A percentile compares a stretch with the other conserved stretches of the same genome.
phyloP scores from a whole-genome alignment of 23 red algal genomes.

The Gracilaria vermiculophylla region DNA sequence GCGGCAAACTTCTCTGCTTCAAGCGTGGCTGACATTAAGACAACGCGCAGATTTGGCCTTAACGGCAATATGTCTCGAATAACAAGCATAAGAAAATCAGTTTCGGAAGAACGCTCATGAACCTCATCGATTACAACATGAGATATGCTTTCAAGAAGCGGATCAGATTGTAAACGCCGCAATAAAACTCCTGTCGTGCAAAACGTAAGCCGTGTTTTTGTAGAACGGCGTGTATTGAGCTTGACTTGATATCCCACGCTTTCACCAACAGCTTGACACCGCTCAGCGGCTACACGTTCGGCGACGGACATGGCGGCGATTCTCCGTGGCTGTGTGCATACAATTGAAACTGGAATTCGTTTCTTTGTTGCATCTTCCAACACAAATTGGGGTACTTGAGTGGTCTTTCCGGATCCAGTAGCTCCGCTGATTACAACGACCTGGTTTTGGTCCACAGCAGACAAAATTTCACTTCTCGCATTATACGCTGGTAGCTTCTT shows the following conservation, averaged over 20 bases:
- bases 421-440: slow-evolving; percentile 80
- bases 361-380: slow-evolving; percentile 67
- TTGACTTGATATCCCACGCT: slow-evolving; percentile 83
- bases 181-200: slow-evolving; percentile 81
- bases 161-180: slow-evolving; percentile 73
- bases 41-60: slow-evolving; percentile 33
- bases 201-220: slow-evolving; percentile 65
- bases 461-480: slow-evolving; percentile 43
- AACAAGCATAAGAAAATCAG: slow-evolving; percentile 79
- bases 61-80: slow-evolving; percentile 55
- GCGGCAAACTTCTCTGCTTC: slow-evolving; percentile 77
- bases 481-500: slow-evolving; percentile 23
- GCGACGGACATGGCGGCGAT: slow-evolving; percentile 96
- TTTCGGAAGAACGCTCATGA: slow-evolving; percentile 91
- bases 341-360: slow-evolving; percentile 34
- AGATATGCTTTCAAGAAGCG: slow-evolving; percentile 56
- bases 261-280: slow-evolving; percentile 68
- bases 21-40: slow-evolving; percentile 93
- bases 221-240: slow-evolving; percentile 38
- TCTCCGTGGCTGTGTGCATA: slow-evolving; percentile 86
- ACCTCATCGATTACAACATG: slow-evolving; percentile 96
- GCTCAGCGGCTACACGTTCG: slow-evolving; percentile 81
- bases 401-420: slow-evolving; percentile 97
- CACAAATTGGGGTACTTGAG: slow-evolving; percentile 82
- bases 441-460: slow-evolving; percentile 9